Evolutionary conservation across 2,329 filamentous ascomycete species (phyloP), one percentile per base, ranked within the genome.

Genomic region (Balansia obtecta): DNA sequence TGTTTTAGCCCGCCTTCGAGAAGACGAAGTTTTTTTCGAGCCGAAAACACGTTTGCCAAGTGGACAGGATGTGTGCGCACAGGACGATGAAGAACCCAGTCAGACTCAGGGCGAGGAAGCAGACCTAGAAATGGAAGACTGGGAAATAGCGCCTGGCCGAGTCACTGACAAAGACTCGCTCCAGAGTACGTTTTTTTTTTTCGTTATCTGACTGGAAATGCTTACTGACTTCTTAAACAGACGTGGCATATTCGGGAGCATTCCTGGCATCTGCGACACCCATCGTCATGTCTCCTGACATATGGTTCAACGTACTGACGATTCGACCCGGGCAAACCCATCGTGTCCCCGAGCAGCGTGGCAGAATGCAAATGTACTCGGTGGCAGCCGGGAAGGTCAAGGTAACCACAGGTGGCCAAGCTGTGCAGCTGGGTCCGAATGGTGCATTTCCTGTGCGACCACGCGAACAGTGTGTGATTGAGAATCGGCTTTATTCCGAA

Each of bases 401-500:
- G 16, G 60, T 74, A 1, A 68, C 61, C 37, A 63, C 67, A 42
- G 66, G 57, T 2, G 62, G 60, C 3, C 55, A 64, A n/a, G 58
- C 63, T 4, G 70, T 75, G 40, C 54, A 58, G 0, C 57, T 76
- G 3, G 74, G 74, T 0, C 62, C 65, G 1, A 65, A 71, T 48
- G 71, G 74, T 27, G 61, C 71, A 56, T 72, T 76, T 53, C 62
- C 65, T 46, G 62, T 77, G 38, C 62, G 59, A 20, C 65, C 70
- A 0, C 68, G 69, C 0, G 61, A 59, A 47, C 49, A 50, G 1
- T 73, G 69, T 54, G 61, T 58, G 16, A 65, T 69, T 4, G 60
- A 66, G 51, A 77, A 77, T 53, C 60, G 62, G 33, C 57, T 70
- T 0, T 76, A 77, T 51, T 41, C 66, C 3, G 70, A 75, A 50